Evolutionary conservation across 768 basidiomycete species (phyloP), one percentile per base, ranked within the genome.

Genomic region (Obba rivulosa): DNA sequence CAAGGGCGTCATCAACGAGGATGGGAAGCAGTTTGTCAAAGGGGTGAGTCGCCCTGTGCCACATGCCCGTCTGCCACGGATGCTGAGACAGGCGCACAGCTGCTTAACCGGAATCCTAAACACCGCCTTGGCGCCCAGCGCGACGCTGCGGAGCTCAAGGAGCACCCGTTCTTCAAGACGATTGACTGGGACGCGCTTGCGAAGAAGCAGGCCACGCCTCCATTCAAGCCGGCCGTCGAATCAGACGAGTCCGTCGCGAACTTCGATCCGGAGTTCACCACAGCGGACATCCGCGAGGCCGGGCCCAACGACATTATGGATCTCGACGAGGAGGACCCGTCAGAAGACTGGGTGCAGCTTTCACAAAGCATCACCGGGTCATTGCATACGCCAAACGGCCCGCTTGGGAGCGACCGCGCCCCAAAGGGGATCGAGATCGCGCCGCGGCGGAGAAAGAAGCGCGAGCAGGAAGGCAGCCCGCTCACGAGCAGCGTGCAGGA

Each of bases 11-110:
- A 97, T 98, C 57, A 85, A 85, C 51, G 96, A 99, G 60, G 94
- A 97, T 41, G 96, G 96, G 41, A 99, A 99, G 70, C 87, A 94
- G 70, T 99, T 98, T 57, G 96, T 99, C 60, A 98, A 98, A 70
- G 92, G 91, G 54, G 94, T 97, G 57, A 72, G 91, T 80, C 8
- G n/a, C 34, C 25, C 22, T 23, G 9, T 31, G 4, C 43, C 44
- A 43, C 34, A 54, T 45, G 41, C 18, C 50, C 34, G 38, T 51
- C 39, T 43, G 46, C 49, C 42, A 22, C 57, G 39, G 24, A 31
- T 31, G 5, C 17, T 34, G 34, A 24, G 21, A 16, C 34, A 40
- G 18, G 37, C 18, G 22, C 23, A 18, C 35, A 98, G 95, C 85
- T 99, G 48, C 79, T 99, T 41, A 98, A 98, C 69, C 84, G 96